phyloP scores from a whole-genome alignment of 2,329 filamentous ascomycete species.

The Diaporthe aspalathi region DNA sequence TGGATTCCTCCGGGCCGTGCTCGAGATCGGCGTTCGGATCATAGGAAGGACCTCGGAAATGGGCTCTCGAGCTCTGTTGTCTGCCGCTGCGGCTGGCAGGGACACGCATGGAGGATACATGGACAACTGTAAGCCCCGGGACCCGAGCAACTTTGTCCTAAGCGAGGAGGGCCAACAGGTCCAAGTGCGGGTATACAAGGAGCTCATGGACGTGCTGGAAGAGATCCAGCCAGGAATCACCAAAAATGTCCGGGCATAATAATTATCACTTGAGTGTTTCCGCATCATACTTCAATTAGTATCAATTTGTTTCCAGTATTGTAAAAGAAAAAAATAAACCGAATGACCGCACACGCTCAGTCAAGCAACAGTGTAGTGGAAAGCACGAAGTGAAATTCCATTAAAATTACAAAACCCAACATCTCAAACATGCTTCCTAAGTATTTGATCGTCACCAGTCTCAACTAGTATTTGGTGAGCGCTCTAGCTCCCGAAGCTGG shows the following conservation, averaged over 20 bases:
- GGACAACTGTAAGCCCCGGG: slow-evolving; percentile 47
- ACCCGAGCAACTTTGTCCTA: slow-evolving; percentile 47
- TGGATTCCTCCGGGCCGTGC: background rate
- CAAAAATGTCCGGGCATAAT: slow-evolving; percentile 46
- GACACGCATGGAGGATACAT: slow-evolving; percentile 57
- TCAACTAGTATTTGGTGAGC: background rate
- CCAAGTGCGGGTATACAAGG: slow-evolving; percentile 54
- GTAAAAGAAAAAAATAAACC: background rate
- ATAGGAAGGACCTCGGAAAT: slow-evolving; percentile 53
- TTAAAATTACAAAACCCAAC: slow-evolving; percentile 26
- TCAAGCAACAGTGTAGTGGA: background rate
- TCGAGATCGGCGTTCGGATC: slow-evolving; percentile 31
- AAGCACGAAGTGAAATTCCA: slow-evolving; percentile 19
- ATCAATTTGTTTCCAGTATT: background rate
- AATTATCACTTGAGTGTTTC: too few species aligned
- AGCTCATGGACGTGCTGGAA: slow-evolving; percentile 57
- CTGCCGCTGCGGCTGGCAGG: slow-evolving; percentile 50
- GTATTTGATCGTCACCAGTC: background rate
- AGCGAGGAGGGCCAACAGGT: slow-evolving; percentile 51
- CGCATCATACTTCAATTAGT: background rate
- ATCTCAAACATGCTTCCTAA: too few species aligned
- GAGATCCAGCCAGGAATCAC: slow-evolving; percentile 54
- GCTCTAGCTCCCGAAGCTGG: too few species aligned
- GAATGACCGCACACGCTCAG: background rate
- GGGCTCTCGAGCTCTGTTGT: slow-evolving; percentile 53